Percentiles rank a stretch among this genome's conserved stretches.
phyloP scores from a whole-genome alignment of 2,329 filamentous ascomycete species.

The Mariannaea sp. region DNA sequence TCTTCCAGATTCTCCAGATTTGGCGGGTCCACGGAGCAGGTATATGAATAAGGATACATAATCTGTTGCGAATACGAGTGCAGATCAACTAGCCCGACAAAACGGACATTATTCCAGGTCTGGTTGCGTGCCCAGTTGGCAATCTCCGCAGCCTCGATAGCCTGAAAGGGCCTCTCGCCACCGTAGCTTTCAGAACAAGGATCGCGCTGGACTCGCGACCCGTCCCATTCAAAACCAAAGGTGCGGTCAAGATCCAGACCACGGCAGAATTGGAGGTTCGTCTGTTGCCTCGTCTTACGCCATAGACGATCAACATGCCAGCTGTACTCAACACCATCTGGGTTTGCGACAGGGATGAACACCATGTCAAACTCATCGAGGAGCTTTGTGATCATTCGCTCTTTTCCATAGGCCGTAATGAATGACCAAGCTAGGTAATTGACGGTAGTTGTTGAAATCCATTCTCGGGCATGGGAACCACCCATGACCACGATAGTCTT shows the following conservation, averaged over 20 bases:
- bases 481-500: slow-evolving; percentile 83
- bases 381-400: slow-evolving; percentile 72
- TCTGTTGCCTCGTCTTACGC: slow-evolving; percentile 91
- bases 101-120: slow-evolving; percentile 72
- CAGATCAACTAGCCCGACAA: slow-evolving; percentile 86
- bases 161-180: slow-evolving; percentile 82
- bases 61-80: slow-evolving; percentile 97
- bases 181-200: slow-evolving; percentile 92
- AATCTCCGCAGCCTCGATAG: slow-evolving; percentile 74
- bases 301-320: slow-evolving; percentile 92
- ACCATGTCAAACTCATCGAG: slow-evolving; percentile 86
- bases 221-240: slow-evolving; percentile 86
- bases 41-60: slow-evolving; percentile 88
- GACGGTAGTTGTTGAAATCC: slow-evolving; percentile 91
- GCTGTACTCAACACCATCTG: slow-evolving; percentile 92
- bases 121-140: slow-evolving; percentile 84
- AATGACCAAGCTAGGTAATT: slow-evolving; percentile 90
- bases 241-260: slow-evolving; percentile 89
- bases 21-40: slow-evolving; percentile 77
- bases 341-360: slow-evolving; percentile 87
- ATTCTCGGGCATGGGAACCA: slow-evolving; percentile 92
- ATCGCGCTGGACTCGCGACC: slow-evolving; percentile 66
- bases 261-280: slow-evolving; percentile 78
- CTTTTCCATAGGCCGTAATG: slow-evolving; percentile 80
- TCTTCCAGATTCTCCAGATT: slow-evolving; percentile 92